Base-by-base conservation (phyloP, 208 protist species). In the Wallacemonas sp. region DNA sequence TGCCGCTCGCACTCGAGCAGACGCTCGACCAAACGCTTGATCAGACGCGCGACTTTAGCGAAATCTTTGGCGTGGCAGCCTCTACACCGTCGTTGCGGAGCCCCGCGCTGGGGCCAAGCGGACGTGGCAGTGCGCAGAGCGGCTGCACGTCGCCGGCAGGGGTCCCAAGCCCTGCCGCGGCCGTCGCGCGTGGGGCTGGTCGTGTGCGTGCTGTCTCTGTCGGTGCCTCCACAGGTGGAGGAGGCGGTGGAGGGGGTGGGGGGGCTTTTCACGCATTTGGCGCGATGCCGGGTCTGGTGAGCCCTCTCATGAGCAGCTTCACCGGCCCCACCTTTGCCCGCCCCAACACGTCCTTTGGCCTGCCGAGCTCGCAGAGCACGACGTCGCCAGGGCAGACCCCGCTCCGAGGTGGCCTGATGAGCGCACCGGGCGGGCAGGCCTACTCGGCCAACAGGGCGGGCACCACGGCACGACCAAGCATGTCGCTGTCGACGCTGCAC, bases 401-500 rank as follows among this genome's bases (percentile, higher is more conserved):
- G n/a, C n/a, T n/a, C n/a, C n/a, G n/a, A n/a, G n/a, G n/a, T n/a
- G n/a, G n/a, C n/a, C n/a, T n/a, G n/a, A n/a, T n/a, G n/a, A n/a
- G n/a, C n/a, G n/a, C n/a, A n/a, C n/a, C n/a, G n/a, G n/a, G n/a
- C n/a, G n/a, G n/a, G n/a, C n/a, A n/a, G n/a, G n/a, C n/a, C n/a
- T n/a, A n/a, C n/a, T n/a, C n/a, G n/a, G n/a, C n/a, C n/a, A n/a
- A n/a, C n/a, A n/a, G n/a, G n/a, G n/a, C n/a, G n/a, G n/a, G n/a
- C n/a, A n/a, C 48, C 26, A 31, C 7, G 48, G 48, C 48, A 18
- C 52, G 52, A 10, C 52, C 52, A n/a, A 59, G 52, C 20, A 59
- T 59, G 52, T 59, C 31, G 29, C 10, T 59, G 32, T 59, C 52
- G 18, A 59, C 52, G 52, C 32, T 59, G 52, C 52, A 59, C 32